Evolutionary conservation across 495 filamentous ascomycete genomes (phyloP).

Genomic region (Penicillium lagena): DNA sequence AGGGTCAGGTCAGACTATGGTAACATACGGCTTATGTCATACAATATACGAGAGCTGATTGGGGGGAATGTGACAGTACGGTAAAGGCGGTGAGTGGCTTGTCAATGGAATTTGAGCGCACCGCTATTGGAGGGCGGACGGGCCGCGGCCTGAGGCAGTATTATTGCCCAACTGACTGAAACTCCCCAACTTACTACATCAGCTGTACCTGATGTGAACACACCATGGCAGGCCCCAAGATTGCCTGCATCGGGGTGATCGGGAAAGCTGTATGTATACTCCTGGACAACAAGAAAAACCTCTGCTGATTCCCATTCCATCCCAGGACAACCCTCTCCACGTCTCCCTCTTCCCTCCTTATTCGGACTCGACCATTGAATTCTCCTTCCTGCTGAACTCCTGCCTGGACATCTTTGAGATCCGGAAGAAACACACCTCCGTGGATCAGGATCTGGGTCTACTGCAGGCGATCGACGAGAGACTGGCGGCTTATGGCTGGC

Average conservation of each 20-base stretch:
- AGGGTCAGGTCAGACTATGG: constrained; percentile 3
- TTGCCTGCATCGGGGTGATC: constrained; percentile 90
- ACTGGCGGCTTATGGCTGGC: constrained; percentile 85
- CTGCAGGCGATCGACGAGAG: constrained; percentile 90
- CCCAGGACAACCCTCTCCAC: constrained; percentile 92
- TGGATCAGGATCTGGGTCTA: constrained; percentile 81
- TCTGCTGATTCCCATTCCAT: constrained; percentile 3
- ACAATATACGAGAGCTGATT: no score
- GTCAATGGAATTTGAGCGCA: constrained; percentile 4
- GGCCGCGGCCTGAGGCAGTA: not conserved
- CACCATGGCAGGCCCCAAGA: constrained; percentile 35
- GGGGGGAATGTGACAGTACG: not conserved
- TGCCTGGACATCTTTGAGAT: constrained; percentile 91
- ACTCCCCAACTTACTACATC: not conserved
- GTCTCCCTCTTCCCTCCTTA: constrained; percentile 78
- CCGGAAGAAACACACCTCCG: constrained; percentile 58
- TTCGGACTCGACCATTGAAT: constrained; percentile 63
- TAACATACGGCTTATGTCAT: constrained; percentile 4
- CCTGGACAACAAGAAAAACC: not conserved
- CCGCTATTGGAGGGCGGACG: no score
- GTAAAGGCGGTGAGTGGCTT: constrained; percentile 16
- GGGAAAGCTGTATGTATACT: constrained; percentile 67
- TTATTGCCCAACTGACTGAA: not conserved
- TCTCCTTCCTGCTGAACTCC: constrained; percentile 82
- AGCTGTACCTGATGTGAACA: not conserved